A percentile compares a stretch with the other conserved stretches of the same genome.
Conservation (phyloP, 2,329 filamentous ascomycete genomes). For the Emericellopsis atlantica region DNA sequence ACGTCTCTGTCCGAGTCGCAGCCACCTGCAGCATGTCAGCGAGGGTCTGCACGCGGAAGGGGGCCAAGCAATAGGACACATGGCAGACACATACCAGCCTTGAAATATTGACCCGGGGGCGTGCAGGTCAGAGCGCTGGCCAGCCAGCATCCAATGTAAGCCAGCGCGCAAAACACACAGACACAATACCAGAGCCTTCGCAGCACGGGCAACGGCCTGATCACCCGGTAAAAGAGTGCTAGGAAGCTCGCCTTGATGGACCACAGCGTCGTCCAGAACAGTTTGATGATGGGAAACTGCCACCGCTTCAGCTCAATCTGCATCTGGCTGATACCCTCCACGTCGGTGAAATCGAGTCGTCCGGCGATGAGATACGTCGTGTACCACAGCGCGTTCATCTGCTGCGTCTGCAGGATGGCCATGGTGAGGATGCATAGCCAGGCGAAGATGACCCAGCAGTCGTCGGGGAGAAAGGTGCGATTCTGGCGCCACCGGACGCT, state of each 20-base stretch:
- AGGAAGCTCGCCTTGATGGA: conserved; percentile 12
- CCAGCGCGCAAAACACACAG: conserved; percentile 6
- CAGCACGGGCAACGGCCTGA: conserved; percentile 5
- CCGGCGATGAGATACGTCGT: conserved; percentile 6
- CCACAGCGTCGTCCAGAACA: conserved; percentile 11
- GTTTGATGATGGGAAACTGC: conserved; percentile 10
- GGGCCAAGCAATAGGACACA: not conserved
- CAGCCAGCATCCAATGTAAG: conserved; percentile 8
- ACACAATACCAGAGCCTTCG: conserved; percentile 8
- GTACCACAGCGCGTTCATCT: conserved; percentile 8
- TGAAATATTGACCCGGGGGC: conserved; percentile 6
- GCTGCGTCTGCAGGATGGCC: conserved; percentile 8
- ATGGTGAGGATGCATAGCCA: conserved; percentile 11
- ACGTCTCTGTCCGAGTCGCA: conserved; percentile 6
- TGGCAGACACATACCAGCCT: not conserved
- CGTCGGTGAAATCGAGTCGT: conserved; percentile 3
- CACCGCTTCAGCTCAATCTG: conserved; percentile 5
- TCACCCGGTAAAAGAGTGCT: conserved; percentile 8
- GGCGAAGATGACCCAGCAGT: conserved; percentile 17
- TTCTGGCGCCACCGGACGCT: conserved; percentile 11
- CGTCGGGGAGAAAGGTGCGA: conserved; percentile 9
- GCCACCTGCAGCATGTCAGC: conserved; percentile 3
- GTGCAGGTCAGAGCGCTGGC: conserved; percentile 6
- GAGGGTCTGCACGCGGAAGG: not conserved
- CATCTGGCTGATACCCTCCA: not conserved